Base-by-base conservation (phyloP, 164 flowering plant genomes). In the Hamamelis virginiana region DNA sequence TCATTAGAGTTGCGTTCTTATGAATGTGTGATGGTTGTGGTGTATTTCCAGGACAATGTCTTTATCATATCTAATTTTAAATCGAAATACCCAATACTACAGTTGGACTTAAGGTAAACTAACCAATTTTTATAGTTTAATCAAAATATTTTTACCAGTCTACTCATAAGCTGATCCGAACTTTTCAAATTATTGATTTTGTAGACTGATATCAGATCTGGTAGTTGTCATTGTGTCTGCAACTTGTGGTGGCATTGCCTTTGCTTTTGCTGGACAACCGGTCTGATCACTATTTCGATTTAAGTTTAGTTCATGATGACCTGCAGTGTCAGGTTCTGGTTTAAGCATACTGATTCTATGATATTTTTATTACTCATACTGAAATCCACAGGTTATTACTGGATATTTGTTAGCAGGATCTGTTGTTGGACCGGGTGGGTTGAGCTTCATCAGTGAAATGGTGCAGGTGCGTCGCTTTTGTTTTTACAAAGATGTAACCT, bases 361-460 rank as follows among this genome's bases (percentile, higher is more conserved):
- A 33, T 33, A 33, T 33, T 33, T 33, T 33, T 6, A 33, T 33
- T 33, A 33, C 6, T 33, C 41, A 2, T 2, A 2, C 41, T 33
- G 21, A 66, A 15, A 25, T 47, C 76, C 77, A 75, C 85, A 92
- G 98, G 98, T 93, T 67, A 93, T 91, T 45, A 88, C 96, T 67
- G 98, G 97, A 62, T 91, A 93, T 79, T 74, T 93, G 83, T 86
- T 93, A 44, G 96, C 98, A 57, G 97, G 98, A 75, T 93, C 98
- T 66, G 45, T 87, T 27, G 81, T 93, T 79, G 98, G 97, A 65
- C 95, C 96, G 56, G 97, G 98, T 25, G 97, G 98, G 22, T 80
- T 93, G 27, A 86, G 76, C 79, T 79, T 93, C 80, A 86, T 93
- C 26, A 88, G 91, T 75, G 98, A 93, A 79, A 81, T 93, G 90